phyloP scores from a whole-genome alignment of 352 stramenopile genomes.

The Globisporangium ultimum region DNA sequence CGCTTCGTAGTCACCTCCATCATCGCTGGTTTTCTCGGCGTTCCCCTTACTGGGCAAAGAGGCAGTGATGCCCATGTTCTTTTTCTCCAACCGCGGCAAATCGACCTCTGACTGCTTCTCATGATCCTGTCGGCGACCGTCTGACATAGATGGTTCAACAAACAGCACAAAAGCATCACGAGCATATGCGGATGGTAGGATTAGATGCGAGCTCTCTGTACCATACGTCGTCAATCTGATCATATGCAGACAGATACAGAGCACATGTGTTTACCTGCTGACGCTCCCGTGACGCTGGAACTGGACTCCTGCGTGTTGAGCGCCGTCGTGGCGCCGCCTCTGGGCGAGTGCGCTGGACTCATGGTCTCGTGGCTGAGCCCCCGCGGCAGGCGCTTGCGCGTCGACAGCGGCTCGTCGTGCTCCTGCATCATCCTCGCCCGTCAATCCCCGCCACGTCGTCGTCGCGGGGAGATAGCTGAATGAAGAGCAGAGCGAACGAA shows the following conservation, averaged over 20 bases:
- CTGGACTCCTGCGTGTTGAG: neutral
- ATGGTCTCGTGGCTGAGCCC: conserved; percentile 9
- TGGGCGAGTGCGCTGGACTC: conserved; percentile 1
- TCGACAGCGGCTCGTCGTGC: conserved; percentile 12
- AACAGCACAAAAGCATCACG: neutral
- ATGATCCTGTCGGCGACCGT: conserved; percentile 5
- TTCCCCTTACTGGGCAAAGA: neutral
- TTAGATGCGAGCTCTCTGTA: neutral
- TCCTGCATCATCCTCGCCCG: conserved; percentile 21
- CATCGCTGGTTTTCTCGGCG: conserved; percentile 9
- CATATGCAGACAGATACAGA: neutral
- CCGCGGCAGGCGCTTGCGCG: conserved; percentile 22
- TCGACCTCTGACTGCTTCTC: conserved; percentile 11
- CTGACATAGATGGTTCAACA: neutral
- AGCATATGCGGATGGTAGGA: neutral
- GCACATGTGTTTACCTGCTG: conserved; percentile 1
- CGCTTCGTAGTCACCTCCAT: conserved; percentile 2
- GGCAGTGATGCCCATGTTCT: conserved; percentile 11
- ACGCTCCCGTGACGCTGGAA: neutral
- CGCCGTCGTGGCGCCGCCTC: conserved; percentile 1
- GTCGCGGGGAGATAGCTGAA: too few species aligned
- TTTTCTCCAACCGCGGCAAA: conserved; percentile 9
- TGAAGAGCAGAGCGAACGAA: neutral
- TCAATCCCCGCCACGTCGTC: neutral
- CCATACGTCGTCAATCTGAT: neutral